These are phyloP conservation scores for Boletus vinaceobasis DNA, from an alignment of 768 basidiomycete species.

Conservation along the genomic window DNA sequence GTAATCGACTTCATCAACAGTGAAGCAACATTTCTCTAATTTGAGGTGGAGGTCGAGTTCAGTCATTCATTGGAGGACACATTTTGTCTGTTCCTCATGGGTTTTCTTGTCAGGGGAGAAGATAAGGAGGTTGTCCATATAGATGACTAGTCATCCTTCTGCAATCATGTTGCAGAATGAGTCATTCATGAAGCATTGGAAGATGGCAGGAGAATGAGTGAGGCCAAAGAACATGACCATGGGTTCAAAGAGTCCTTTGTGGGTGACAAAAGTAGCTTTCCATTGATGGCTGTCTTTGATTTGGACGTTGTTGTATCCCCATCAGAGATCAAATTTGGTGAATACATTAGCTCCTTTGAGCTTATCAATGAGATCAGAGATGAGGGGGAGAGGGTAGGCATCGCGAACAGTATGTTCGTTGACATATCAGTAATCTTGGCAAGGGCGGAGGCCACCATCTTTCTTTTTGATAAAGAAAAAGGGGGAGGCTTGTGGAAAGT, in stretches of 20 bases:
- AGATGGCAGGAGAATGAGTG: too few species aligned
- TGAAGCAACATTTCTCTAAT: too few species aligned
- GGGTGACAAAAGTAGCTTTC: too few species aligned
- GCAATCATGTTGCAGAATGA: background rate
- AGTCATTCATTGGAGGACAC: too few species aligned
- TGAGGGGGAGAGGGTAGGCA: background rate
- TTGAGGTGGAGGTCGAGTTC: too few species aligned
- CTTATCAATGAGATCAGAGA: background rate
- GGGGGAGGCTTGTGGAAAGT: background rate
- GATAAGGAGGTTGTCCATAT: conserved; percentile 26
- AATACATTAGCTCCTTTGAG: background rate
- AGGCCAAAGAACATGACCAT: too few species aligned
- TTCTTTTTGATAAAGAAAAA: background rate
- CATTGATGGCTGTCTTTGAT: too few species aligned
- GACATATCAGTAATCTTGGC: background rate
- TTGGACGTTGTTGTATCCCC: too few species aligned
- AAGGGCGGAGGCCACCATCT: too few species aligned
- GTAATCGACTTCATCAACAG: too few species aligned
- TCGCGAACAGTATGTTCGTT: background rate
- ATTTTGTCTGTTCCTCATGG: too few species aligned
- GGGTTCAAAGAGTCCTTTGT: too few species aligned
- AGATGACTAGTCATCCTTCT: background rate
- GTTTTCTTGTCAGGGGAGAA: conserved; percentile 30
- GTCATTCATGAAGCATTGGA: background rate
- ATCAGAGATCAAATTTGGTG: background rate